Evolutionary conservation across 495 filamentous ascomycete species (phyloP).

Genomic region (Annulohypoxylon maeteangense): DNA sequence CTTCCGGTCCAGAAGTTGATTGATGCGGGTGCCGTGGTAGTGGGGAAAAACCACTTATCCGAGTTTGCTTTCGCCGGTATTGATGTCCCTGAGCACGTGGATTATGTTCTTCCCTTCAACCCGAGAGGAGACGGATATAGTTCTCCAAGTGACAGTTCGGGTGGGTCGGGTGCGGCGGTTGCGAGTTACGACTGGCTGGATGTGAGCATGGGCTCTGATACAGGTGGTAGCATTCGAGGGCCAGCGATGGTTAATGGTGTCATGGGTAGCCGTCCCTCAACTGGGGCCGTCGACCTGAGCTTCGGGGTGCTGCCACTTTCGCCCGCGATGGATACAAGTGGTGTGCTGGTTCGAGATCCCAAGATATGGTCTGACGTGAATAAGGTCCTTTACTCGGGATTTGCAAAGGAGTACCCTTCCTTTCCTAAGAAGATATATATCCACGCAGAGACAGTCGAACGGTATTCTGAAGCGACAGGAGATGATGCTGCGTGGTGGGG

Average conservation of each 20-base stretch:
- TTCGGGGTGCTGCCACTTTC: neutral
- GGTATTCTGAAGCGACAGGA: neutral
- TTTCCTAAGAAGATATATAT: constrained; percentile 5
- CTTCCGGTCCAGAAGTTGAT: constrained; percentile 2
- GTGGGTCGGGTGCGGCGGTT: constrained; percentile 60
- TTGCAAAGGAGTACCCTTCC: neutral
- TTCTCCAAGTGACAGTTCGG: constrained; percentile 57
- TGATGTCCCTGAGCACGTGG: neutral
- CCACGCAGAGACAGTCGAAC: neutral
- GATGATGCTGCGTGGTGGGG: neutral
- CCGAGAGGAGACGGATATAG: constrained; percentile 68
- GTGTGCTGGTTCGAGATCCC: neutral
- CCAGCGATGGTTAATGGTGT: constrained; percentile 51
- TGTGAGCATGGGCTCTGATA: constrained; percentile 59
- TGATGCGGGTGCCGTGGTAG: neutral
- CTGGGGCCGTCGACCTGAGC: neutral
- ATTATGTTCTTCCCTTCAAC: constrained; percentile 47
- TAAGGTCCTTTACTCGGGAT: neutral
- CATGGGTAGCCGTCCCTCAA: constrained; percentile 52
- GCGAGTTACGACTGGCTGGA: constrained; percentile 68
- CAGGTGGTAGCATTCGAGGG: constrained; percentile 53
- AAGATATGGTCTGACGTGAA: neutral
- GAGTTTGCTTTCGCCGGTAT: neutral
- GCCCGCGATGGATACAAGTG: neutral
- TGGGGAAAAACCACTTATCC: neutral